These are phyloP conservation scores for Mrakia blollopis DNA, from an alignment of 768 basidiomycete genomes.

Conservation along the genomic window DNA sequence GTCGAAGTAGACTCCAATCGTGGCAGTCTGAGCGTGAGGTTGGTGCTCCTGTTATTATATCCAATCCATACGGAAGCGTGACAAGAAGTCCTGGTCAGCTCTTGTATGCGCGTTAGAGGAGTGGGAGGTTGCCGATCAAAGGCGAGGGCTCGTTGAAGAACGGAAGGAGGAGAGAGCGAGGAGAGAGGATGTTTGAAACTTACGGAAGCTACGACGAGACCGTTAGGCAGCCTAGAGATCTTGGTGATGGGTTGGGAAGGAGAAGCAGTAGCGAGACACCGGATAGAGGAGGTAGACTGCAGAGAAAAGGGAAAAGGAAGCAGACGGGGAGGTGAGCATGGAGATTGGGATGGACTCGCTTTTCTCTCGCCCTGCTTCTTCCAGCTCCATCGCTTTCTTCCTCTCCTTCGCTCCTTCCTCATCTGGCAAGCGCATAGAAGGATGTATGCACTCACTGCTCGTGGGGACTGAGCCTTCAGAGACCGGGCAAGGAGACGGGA, in stretches of 20 bases:
- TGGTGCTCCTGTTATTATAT: constrained; percentile 26
- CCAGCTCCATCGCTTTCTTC: neutral
- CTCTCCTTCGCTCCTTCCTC: neutral
- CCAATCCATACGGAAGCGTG: neutral
- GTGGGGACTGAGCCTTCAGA: constrained; percentile 14
- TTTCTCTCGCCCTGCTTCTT: neutral
- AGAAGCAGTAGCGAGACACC: constrained; percentile 26
- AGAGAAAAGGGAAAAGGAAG: neutral
- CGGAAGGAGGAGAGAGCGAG: neutral
- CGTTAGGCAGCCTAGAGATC: constrained; percentile 87
- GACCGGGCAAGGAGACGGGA: constrained; percentile 20
- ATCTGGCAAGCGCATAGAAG: neutral
- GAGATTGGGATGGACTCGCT: neutral
- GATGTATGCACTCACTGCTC: neutral
- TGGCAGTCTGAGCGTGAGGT: constrained; percentile 87
- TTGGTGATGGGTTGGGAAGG: constrained; percentile 53
- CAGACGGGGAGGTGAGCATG: neutral
- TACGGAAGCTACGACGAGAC: constrained; percentile 85
- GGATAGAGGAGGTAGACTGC: neutral
- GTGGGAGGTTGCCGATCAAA: neutral
- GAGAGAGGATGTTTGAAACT: constrained; percentile 12
- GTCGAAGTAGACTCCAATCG: constrained; percentile 99
- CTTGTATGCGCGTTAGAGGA: neutral
- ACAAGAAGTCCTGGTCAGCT: neutral
- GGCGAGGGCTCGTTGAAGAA: neutral